These are phyloP conservation scores for Trametes cingulata DNA, from an alignment of 768 basidiomycete genomes.

Conservation along the genomic window DNA sequence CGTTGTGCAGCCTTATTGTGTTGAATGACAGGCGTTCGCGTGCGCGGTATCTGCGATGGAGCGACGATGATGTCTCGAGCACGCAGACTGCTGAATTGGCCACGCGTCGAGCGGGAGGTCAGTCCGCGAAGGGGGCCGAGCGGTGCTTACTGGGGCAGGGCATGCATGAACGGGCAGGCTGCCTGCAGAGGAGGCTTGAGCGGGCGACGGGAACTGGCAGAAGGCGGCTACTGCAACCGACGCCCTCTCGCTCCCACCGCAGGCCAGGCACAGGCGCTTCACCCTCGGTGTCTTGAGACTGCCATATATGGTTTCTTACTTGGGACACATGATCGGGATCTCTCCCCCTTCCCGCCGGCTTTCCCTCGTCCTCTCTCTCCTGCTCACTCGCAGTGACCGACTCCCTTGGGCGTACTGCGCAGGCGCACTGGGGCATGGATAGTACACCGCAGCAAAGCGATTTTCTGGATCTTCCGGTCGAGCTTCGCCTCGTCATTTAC, in stretches of 20 bases:
- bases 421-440: neutral
- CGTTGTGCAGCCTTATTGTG: constrained; percentile 32
- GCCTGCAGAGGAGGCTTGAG: constrained; percentile 21
- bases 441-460: neutral
- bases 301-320: constrained; percentile 27
- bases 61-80: neutral
- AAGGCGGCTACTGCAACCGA: neutral
- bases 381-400: neutral
- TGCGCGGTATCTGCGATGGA: neutral
- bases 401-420: too few relatives aligned
- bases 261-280: neutral
- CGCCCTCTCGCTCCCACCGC: neutral
- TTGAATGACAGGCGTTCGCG: constrained; percentile 16
- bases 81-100: neutral
- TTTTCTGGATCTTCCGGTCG: constrained; percentile 35
- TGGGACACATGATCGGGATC: constrained; percentile 17
- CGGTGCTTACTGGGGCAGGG: constrained; percentile 18
- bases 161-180: constrained; percentile 34
- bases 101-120: constrained; percentile 5
- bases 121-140: constrained; percentile 2
- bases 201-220: neutral
- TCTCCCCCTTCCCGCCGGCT: neutral
- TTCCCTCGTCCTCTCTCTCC: neutral
- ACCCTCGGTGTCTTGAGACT: neutral
- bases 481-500: constrained; percentile 40